A percentile compares a stretch with the other conserved stretches of the same genome.
Conservation (phyloP, 441 rosid species). For the Eruca vesicaria region DNA sequence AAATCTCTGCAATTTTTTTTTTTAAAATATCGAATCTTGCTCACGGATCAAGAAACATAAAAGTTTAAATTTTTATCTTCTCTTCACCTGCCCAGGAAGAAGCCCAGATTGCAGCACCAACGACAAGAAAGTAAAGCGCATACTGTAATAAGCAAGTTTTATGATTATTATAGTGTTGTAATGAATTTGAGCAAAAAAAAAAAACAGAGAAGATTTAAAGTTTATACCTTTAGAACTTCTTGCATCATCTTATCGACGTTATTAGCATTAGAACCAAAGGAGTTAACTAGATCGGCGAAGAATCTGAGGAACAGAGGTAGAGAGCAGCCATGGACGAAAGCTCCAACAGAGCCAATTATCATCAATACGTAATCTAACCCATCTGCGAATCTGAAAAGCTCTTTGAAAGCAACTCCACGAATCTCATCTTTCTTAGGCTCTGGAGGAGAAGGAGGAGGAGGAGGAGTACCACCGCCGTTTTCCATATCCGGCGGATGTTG, state of each 20-base stretch:
- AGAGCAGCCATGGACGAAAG: slow-evolving; percentile 93
- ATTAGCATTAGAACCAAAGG: slow-evolving; percentile 93
- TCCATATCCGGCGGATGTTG: slow-evolving; percentile 57
- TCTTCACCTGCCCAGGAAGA: slow-evolving; percentile 98
- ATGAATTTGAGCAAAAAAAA: slow-evolving; percentile 9
- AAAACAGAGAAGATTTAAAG: neutral
- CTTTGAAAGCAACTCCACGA: slow-evolving; percentile 60
- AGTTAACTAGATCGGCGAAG: slow-evolving; percentile 99
- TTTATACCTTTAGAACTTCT: slow-evolving; percentile 85
- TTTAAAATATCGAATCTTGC: slow-evolving; percentile 13
- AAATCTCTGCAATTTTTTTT: slow-evolving; percentile 87
- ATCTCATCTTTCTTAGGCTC: slow-evolving; percentile 49
- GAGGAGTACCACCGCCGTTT: slow-evolving; percentile 33
- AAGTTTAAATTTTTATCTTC: neutral
- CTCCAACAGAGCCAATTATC: slow-evolving; percentile 97
- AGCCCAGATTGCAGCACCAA: slow-evolving; percentile 99
- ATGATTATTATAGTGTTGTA: neutral
- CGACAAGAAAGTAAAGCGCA: slow-evolving; percentile 93
- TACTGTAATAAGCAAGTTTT: slow-evolving; percentile 48
- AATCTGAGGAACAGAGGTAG: slow-evolving; percentile 91
- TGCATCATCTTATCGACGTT: slow-evolving; percentile 94
- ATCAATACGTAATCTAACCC: slow-evolving; percentile 88
- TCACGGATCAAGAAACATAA: slow-evolving; percentile 9
- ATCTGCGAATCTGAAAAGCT: slow-evolving; percentile 98
- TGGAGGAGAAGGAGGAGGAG: slow-evolving; percentile 16